Conservation (phyloP, 345 rosid species). For the Eucalyptus marginata region DNA sequence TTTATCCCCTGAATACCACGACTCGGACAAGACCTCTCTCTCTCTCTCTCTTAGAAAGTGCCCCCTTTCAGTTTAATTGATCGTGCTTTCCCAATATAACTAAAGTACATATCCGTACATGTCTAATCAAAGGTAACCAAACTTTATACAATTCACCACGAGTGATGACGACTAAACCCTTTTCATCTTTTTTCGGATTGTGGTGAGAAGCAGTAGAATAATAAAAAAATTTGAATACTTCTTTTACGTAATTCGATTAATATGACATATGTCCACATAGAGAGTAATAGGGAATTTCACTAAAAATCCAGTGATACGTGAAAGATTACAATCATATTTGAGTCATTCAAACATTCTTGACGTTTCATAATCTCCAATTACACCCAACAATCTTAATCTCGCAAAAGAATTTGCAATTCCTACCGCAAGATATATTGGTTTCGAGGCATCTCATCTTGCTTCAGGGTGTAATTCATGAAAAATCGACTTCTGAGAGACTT, state of each 20-base stretch:
- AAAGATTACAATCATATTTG: accelerated
- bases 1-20: neutral
- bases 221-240: neutral
- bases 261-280: neutral
- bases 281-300: accelerated
- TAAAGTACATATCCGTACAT: neutral
- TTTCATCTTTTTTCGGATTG: too few relatives aligned
- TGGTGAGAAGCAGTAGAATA: neutral
- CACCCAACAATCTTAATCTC: neutral
- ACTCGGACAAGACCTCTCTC: neutral
- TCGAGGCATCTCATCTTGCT: neutral
- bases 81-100: neutral
- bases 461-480: neutral
- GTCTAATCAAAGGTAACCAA: neutral
- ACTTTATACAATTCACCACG: neutral
- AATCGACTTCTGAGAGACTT: neutral
- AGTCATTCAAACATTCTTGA: accelerated
- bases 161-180: neutral
- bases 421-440: neutral
- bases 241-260: neutral
- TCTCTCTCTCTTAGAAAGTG: neutral
- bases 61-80: neutral
- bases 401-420: neutral
- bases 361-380: accelerated
- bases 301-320: accelerated